phyloP scores from a whole-genome alignment of 2,329 filamentous ascomycete genomes.

The Fusarium vanettenii region DNA sequence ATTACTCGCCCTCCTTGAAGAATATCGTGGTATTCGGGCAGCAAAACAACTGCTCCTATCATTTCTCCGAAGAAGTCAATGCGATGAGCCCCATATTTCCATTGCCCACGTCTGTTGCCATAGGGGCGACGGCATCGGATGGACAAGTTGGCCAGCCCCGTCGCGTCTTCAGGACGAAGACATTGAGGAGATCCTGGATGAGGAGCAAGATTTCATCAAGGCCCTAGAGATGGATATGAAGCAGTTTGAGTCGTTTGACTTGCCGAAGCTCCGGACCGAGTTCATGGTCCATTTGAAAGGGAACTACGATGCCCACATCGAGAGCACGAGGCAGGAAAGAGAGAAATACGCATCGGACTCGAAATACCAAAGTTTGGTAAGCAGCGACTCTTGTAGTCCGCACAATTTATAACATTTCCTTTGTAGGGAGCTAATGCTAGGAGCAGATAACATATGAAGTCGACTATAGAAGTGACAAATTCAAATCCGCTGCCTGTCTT shows the following conservation, averaged over 20 bases:
- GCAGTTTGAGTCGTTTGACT: not conserved
- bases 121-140: rapidly evolving
- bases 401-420: too few relatives aligned
- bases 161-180: not conserved
- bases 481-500: rapidly evolving
- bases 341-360: too few relatives aligned
- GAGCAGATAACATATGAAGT: not conserved
- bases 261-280: not conserved
- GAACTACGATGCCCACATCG: too few relatives aligned
- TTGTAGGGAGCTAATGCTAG: too few relatives aligned
- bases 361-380: too few relatives aligned
- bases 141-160: rapidly evolving
- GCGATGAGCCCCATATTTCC: not conserved
- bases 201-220: not conserved
- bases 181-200: not conserved
- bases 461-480: not conserved
- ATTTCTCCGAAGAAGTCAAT: not conserved
- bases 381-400: too few relatives aligned
- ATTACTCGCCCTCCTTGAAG: not conserved
- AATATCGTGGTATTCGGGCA: not conserved
- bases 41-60: not conserved
- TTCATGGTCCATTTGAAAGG: not conserved
- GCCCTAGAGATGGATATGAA: not conserved
- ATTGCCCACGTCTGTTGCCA: not conserved
- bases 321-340: too few relatives aligned